Conservation (phyloP, 1,284 basidiomycete genomes). For the Ustilago vetiveriae region DNA sequence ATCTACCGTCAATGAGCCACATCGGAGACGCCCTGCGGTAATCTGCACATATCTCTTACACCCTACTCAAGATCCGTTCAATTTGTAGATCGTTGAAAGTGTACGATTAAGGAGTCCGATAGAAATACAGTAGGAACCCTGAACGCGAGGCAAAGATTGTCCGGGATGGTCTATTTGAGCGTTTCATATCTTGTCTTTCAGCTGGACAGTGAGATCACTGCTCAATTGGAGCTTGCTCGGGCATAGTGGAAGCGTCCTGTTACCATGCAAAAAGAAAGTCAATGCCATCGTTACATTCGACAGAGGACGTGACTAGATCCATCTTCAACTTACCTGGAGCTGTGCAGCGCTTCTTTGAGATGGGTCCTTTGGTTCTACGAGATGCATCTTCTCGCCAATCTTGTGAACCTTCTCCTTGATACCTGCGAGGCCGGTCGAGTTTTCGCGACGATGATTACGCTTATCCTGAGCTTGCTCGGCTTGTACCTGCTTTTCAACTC, state of each 20-base stretch:
- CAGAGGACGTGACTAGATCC: too few species aligned
- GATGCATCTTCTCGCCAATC: conserved; percentile 55
- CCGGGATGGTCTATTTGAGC: conserved; percentile 3
- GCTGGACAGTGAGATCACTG: too few species aligned
- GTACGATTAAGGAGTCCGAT: neutral
- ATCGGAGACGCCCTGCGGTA: too few species aligned
- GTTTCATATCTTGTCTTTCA: too few species aligned
- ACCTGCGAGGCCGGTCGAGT: conserved; percentile 28
- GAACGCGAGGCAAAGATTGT: conserved; percentile 7
- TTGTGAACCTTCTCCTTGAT: conserved; percentile 55
- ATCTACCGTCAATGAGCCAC: conserved; percentile 59
- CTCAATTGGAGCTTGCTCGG: conserved; percentile 31
- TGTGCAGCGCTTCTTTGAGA: conserved; percentile 39
- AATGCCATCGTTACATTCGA: neutral
- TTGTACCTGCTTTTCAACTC: conserved; percentile 37
- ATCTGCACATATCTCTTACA: too few species aligned
- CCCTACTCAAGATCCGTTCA: too few species aligned
- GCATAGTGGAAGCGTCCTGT: conserved; percentile 54
- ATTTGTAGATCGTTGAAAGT: too few species aligned
- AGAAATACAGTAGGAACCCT: neutral
- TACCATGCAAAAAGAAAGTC: neutral
- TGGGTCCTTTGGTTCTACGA: conserved; percentile 50
- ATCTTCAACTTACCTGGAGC: conserved; percentile 36
- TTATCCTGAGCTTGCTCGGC: conserved; percentile 22
- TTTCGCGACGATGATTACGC: conserved; percentile 36